Evolutionary conservation across 2,329 filamentous ascomycete species (phyloP).

Genomic region (Penicillium concentricum): DNA sequence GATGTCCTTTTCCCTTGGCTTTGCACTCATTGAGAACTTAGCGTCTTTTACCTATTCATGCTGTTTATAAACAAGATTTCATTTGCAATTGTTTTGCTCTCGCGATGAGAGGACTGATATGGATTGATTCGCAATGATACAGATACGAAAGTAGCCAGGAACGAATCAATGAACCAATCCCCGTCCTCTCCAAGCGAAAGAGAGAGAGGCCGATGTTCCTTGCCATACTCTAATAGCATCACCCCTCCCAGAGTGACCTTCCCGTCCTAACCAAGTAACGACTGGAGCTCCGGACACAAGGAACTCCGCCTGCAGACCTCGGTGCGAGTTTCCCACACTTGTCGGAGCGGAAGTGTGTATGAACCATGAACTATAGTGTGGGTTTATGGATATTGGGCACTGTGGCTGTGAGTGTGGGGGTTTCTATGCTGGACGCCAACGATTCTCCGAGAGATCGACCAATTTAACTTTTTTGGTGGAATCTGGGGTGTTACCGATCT

Average conservation of each 20-base stretch:
- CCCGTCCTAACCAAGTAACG: background rate
- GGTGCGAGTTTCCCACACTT: background rate
- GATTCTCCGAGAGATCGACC: background rate
- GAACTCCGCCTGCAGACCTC: background rate
- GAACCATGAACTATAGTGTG: background rate
- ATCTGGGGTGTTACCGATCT: too few relatives aligned
- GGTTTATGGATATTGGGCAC: background rate
- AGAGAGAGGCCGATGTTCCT: background rate
- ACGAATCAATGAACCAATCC: background rate
- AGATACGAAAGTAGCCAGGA: background rate
- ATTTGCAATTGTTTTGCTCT: background rate
- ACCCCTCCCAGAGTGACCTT: too few relatives aligned
- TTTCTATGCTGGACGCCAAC: background rate
- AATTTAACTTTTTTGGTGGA: background rate
- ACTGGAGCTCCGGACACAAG: background rate
- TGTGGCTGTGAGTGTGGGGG: background rate
- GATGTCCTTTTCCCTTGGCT: background rate
- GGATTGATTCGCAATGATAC: background rate
- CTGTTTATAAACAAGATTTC: slow-evolving; percentile 9
- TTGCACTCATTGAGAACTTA: slow-evolving; percentile 10
- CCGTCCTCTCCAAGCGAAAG: background rate
- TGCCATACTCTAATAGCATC: background rate
- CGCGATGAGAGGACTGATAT: background rate
- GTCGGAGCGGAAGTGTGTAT: background rate
- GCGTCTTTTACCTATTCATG: slow-evolving; percentile 6